Evolutionary conservation across 179 eudicot species (phyloP).

Genomic region (Silene noctiflora): DNA sequence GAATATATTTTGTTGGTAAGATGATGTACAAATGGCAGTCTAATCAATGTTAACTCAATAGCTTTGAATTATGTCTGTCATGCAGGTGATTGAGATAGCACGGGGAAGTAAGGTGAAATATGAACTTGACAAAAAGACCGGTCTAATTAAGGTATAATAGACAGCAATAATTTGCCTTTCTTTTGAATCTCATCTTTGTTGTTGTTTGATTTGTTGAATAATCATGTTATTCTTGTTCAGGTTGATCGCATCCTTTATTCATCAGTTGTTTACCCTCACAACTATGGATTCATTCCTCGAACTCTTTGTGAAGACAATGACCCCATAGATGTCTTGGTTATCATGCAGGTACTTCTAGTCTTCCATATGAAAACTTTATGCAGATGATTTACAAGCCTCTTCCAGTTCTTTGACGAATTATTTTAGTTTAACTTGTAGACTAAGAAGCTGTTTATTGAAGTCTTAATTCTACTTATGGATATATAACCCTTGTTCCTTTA

Average conservation of each 20-base stretch:
- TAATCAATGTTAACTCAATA: too few relatives aligned
- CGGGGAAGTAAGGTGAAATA: conserved; percentile 84
- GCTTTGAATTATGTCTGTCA: not conserved
- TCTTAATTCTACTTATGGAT: too few relatives aligned
- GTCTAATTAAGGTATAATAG: conserved; percentile 54
- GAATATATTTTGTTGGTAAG: too few relatives aligned
- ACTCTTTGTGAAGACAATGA: conserved; percentile 82
- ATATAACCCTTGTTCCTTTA: not conserved
- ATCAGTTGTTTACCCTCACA: conserved; percentile 77
- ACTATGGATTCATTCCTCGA: conserved; percentile 37
- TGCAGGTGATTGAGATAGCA: conserved; percentile 69
- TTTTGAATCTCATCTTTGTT: not conserved
- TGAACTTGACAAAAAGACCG: conserved; percentile 29
- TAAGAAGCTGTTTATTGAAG: too few relatives aligned
- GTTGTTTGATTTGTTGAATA: not conserved
- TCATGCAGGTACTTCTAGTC: conserved; percentile 59
- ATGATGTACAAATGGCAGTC: too few relatives aligned
- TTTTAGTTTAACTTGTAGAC: too few relatives aligned
- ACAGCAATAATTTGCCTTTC: too few relatives aligned
- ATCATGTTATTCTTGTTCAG: conserved; percentile 27
- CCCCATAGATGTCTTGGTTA: conserved; percentile 75
- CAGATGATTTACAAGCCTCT: too few relatives aligned
- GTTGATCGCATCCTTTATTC: conserved; percentile 81
- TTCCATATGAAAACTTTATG: not conserved
- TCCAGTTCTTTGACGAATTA: too few relatives aligned